Base-by-base conservation (phyloP, 1,139 yeast species). In the Lodderomyces metapsilosis region DNA sequence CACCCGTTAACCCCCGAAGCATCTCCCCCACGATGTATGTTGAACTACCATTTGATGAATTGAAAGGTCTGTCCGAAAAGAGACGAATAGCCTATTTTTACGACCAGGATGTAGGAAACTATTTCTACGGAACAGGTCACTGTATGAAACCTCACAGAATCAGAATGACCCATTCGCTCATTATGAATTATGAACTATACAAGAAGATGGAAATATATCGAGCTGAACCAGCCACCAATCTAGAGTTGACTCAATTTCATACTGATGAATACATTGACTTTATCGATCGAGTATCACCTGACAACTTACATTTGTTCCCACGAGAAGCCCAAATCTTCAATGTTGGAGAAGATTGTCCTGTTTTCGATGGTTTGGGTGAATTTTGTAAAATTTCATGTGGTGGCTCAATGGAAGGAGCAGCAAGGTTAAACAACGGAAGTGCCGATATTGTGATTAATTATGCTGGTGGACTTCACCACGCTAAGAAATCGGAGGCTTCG, bases 81-180 rank as follows among this genome's bases (percentile, higher is more conserved):
- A 69, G 68, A 49, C 52, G 77, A 40, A 73, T 72, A 40, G 77
- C 77, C 6, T 72, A 72, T 53, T 72, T 72, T 54, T 72, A 72
- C 51, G 77, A 72, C 50, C 75, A 95, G 33, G 98, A 92, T 62
- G 96, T 92, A 39, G 98, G 98, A 25, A 92, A 92, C 67, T 92
- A 92, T 63, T 95, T 97, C 36, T 92, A 92, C 61, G 98, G 98
- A 45, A 94, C 97, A 6, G 97, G 97, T 20, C 98, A 92, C 64
- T 97, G 97, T 40, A 92, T 92, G 98, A 92, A 92, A 60, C 98
- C 98, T 24, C 98, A 91, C 61, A 82, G 98, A 61, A 91, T 92
- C 72, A 84, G 98, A 80, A 91, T 92, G 98, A 95, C 98, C 7
- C 98, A 92, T 64, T 87, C 96, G 20, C 74, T 92, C 57, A 87